These are phyloP conservation scores for Saccharomyces uvarum DNA, from an alignment of 1,139 yeast species.

Conservation along the genomic window DNA sequence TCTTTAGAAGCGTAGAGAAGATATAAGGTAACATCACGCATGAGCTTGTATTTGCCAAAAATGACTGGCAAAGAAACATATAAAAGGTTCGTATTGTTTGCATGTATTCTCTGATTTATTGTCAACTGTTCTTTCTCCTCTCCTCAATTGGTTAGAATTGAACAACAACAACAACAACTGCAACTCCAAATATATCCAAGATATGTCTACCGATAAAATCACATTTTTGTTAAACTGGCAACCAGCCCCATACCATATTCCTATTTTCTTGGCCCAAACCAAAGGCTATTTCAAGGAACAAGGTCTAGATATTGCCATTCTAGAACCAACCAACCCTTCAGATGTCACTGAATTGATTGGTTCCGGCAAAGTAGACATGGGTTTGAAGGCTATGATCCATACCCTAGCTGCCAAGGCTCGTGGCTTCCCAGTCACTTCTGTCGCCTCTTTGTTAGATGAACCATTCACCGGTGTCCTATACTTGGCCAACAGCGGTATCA, in stretches of 20 bases:
- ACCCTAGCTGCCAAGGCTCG: slow-evolving; percentile 55
- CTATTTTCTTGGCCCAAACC: slow-evolving; percentile 44
- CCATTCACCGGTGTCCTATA: slow-evolving; percentile 52
- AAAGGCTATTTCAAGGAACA: slow-evolving; percentile 47
- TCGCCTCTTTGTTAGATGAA: slow-evolving; percentile 49
- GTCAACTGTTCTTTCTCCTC: too few relatives aligned
- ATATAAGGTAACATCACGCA: too few relatives aligned
- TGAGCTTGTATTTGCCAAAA: too few relatives aligned
- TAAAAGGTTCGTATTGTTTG: too few relatives aligned
- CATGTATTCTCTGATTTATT: too few relatives aligned
- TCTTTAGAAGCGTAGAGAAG: too few relatives aligned
- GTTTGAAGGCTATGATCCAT: slow-evolving; percentile 55
- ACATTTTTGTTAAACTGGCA: slow-evolving; percentile 48
- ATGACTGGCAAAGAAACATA: too few relatives aligned
- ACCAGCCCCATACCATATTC: slow-evolving; percentile 51
- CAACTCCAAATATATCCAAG: not conserved
- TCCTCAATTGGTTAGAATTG: too few relatives aligned
- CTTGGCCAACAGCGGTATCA: slow-evolving; percentile 45
- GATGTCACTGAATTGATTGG: slow-evolving; percentile 55
- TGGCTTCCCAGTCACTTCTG: slow-evolving; percentile 50
- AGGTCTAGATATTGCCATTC: slow-evolving; percentile 45
- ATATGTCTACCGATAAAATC: not conserved
- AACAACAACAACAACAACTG: too few relatives aligned
- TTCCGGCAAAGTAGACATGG: slow-evolving; percentile 51
- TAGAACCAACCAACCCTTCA: slow-evolving; percentile 53